Conservation (phyloP, 176 grass and related monocot genomes). For the Avena sativa region DNA sequence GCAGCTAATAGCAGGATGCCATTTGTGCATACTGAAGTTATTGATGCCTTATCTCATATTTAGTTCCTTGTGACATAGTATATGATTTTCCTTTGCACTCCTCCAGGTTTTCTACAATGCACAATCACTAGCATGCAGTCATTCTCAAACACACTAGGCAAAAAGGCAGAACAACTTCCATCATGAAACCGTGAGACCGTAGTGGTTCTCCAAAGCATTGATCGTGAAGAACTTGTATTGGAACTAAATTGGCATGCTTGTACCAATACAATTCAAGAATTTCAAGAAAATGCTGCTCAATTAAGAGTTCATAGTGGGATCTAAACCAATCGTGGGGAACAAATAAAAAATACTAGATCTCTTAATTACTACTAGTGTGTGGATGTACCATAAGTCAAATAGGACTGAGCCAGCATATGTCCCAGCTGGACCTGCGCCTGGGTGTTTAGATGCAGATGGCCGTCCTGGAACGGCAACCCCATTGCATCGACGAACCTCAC, state of each 20-base stretch:
- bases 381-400: conserved; percentile 73
- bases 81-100: neutral
- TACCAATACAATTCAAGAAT: conserved; percentile 23
- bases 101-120: neutral
- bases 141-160: conserved; percentile 7
- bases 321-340: neutral
- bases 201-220: conserved; percentile 15
- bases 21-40: neutral
- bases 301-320: neutral
- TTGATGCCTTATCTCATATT: neutral
- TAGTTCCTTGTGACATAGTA: neutral
- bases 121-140: neutral
- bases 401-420: conserved; percentile 72
- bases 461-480: conserved; percentile 65
- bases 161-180: neutral
- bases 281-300: conserved; percentile 18
- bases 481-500: conserved; percentile 71
- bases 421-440: conserved; percentile 80
- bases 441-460: conserved; percentile 82
- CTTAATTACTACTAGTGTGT: conserved; percentile 20
- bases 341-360: neutral
- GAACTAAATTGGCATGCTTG: conserved; percentile 2
- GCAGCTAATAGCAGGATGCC: neutral
- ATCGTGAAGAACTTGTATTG: neutral
- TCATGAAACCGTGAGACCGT: neutral